Conservation (phyloP, 495 filamentous ascomycete genomes). For the Aspergillus haitiensis region DNA sequence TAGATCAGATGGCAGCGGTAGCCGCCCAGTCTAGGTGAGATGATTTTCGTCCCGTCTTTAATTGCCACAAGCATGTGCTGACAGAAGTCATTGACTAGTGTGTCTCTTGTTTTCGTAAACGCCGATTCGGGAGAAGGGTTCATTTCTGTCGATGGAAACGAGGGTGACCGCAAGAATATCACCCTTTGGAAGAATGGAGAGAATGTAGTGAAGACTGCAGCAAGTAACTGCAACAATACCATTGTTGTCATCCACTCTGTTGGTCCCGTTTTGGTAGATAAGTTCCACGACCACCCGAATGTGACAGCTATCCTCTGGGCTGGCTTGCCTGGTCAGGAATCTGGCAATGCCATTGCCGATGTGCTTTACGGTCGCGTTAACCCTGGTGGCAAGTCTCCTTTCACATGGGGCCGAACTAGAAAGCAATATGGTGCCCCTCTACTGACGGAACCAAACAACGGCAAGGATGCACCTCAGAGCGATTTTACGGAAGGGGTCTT, state of each 20-base stretch:
- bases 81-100: conserved; percentile 32
- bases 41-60: not conserved
- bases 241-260: conserved; percentile 88
- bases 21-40: conserved; percentile 60
- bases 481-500: conserved; percentile 85
- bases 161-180: conserved; percentile 89
- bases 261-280: conserved; percentile 73
- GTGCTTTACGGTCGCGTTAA: conserved; percentile 89
- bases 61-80: conserved; percentile 7
- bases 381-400: conserved; percentile 81
- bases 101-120: conserved; percentile 86
- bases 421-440: conserved; percentile 75
- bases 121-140: conserved; percentile 85
- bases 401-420: conserved; percentile 77
- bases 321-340: conserved; percentile 89
- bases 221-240: conserved; percentile 80
- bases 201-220: conserved; percentile 71
- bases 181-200: conserved; percentile 87
- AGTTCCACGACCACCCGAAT: conserved; percentile 83
- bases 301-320: conserved; percentile 94
- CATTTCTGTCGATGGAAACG: conserved; percentile 79
- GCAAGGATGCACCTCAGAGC: conserved; percentile 67
- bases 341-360: conserved; percentile 85
- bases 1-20: conserved; percentile 56
- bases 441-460: conserved; percentile 73